These are phyloP conservation scores for Talaromyces sp. DNA, from an alignment of 2,329 filamentous ascomycete genomes.

Conservation along the genomic window DNA sequence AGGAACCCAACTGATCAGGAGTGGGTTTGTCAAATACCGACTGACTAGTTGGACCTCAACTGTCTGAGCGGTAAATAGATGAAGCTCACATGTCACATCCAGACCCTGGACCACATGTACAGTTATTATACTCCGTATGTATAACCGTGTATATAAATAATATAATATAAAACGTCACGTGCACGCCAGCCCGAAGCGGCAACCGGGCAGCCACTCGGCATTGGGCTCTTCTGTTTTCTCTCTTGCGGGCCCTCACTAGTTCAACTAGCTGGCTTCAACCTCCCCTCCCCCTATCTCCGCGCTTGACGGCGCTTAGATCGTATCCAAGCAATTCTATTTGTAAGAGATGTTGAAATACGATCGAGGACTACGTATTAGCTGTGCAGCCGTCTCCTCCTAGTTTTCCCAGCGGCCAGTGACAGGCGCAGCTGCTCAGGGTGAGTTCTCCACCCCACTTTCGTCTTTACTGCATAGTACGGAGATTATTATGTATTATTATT, in stretches of 20 bases:
- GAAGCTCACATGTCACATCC: background rate
- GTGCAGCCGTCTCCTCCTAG: background rate
- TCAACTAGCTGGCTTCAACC: background rate
- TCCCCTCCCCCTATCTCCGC: background rate
- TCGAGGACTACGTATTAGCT: background rate
- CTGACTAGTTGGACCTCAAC: background rate
- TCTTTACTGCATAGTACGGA: too few relatives aligned
- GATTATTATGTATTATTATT: too few relatives aligned
- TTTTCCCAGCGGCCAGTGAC: background rate
- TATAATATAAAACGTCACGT: background rate
- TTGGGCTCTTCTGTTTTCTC: conserved; percentile 12
- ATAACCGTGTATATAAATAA: background rate
- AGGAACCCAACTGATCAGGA: background rate
- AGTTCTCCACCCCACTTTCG: conserved; percentile 7
- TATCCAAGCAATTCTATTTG: background rate
- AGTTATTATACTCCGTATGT: too few relatives aligned
- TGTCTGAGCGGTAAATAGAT: background rate
- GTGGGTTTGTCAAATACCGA: background rate
- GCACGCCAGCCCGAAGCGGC: conserved; percentile 14
- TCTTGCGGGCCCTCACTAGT: background rate
- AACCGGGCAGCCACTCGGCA: conserved; percentile 18
- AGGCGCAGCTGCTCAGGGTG: background rate
- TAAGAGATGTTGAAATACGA: background rate
- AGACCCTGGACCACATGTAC: background rate
- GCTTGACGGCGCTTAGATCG: background rate